A percentile compares a stretch with the other conserved stretches of the same genome.
phyloP scores from a whole-genome alignment of 2,329 filamentous ascomycete species.

The Monilinia polystroma region DNA sequence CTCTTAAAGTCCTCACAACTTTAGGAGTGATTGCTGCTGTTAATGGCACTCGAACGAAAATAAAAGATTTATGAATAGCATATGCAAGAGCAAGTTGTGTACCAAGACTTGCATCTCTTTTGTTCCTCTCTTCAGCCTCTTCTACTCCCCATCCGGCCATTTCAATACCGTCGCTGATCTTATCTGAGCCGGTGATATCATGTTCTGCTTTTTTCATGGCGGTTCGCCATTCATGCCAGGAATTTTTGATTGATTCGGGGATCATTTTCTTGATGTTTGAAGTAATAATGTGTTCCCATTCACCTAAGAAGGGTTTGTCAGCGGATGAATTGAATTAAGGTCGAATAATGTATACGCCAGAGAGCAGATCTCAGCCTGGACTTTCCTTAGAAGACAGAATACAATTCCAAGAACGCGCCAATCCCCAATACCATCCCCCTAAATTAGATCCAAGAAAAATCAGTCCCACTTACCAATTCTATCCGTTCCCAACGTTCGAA shows the following conservation, averaged over 20 bases:
- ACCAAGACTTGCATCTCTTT: constrained; percentile 70
- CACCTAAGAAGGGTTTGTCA: constrained; percentile 44
- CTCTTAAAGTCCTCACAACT: constrained; percentile 82
- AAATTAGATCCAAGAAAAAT: neutral
- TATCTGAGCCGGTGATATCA: constrained; percentile 47
- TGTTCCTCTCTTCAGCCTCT: constrained; percentile 60
- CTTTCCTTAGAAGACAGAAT: constrained; percentile 11
- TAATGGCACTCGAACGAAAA: constrained; percentile 90
- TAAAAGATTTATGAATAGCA: constrained; percentile 96
- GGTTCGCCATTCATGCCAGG: constrained; percentile 51
- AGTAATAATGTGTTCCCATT: constrained; percentile 66
- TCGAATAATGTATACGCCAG: neutral
- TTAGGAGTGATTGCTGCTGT: constrained; percentile 90
- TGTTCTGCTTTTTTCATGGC: constrained; percentile 49
- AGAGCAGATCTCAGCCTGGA: neutral
- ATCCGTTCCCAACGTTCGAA: constrained; percentile 79
- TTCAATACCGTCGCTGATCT: constrained; percentile 49
- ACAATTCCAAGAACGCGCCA: neutral
- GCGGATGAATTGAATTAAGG: neutral
- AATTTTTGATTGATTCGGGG: constrained; percentile 57
- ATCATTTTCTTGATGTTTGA: constrained; percentile 58
- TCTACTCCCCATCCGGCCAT: constrained; percentile 60
- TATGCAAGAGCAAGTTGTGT: constrained; percentile 93
- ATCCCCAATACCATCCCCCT: neutral
- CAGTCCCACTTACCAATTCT: constrained; percentile 63